Conservation (phyloP, 1,284 basidiomycete species). For the Apiotrichum porosum region DNA sequence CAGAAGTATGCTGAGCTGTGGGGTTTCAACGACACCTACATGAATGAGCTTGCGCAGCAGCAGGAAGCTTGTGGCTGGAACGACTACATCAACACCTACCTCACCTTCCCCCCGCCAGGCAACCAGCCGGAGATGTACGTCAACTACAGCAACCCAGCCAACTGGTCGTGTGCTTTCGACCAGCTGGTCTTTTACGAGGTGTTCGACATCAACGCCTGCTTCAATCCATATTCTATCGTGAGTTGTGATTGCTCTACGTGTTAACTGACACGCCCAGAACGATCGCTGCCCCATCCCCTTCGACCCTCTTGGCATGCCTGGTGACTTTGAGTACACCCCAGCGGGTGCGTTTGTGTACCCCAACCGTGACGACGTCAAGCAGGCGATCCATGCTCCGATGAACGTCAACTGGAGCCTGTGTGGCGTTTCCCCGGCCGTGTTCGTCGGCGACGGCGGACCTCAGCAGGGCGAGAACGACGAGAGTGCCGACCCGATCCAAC, state of each 20-base stretch:
- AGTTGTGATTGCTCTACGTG: slow-evolving; percentile 14
- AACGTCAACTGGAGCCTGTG: slow-evolving; percentile 63
- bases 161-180: too few species aligned
- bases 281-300: slow-evolving; percentile 57
- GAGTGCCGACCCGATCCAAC: slow-evolving; percentile 55
- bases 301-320: slow-evolving; percentile 72
- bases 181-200: slow-evolving; percentile 62
- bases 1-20: too few species aligned
- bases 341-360: slow-evolving; percentile 55
- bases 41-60: slow-evolving; percentile 56
- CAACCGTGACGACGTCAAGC: slow-evolving; percentile 63
- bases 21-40: slow-evolving; percentile 53
- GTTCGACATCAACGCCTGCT: slow-evolving; percentile 63
- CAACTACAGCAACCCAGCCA: slow-evolving; percentile 27
- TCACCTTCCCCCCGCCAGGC: slow-evolving; percentile 62
- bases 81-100: slow-evolving; percentile 57
- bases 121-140: slow-evolving; percentile 16
- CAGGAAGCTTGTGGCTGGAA: slow-evolving; percentile 60
- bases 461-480: slow-evolving; percentile 53
- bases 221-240: slow-evolving; percentile 67
- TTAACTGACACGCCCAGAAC: background rate
- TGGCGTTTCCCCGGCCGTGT: slow-evolving; percentile 56
- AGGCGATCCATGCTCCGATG: slow-evolving; percentile 64
- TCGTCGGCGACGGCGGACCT: slow-evolving; percentile 46
- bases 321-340: slow-evolving; percentile 37